Conservation (phyloP, 2,329 filamentous ascomycete genomes). For the Amesomyces nigricolor region DNA sequence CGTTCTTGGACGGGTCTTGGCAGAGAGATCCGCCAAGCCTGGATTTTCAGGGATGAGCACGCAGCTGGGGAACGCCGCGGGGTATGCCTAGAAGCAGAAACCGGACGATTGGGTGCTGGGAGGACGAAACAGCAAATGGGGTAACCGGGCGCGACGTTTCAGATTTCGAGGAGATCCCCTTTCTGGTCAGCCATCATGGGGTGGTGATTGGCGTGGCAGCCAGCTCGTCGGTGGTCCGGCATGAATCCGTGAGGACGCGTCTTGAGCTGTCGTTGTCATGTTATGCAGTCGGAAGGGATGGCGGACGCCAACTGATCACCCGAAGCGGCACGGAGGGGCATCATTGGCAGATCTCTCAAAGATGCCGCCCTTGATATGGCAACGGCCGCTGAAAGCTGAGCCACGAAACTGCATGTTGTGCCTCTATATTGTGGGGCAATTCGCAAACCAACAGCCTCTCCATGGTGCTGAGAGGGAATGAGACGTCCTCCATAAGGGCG, state of each 20-base stretch:
- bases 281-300: constrained; percentile 8
- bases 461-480: background rate
- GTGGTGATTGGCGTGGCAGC: constrained; percentile 17
- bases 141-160: constrained; percentile 24
- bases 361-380: background rate
- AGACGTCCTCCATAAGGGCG: background rate
- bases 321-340: background rate
- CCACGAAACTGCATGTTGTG: constrained; percentile 6
- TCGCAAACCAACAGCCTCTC: background rate
- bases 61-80: background rate
- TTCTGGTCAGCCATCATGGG: background rate
- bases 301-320: background rate
- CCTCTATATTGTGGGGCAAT: background rate
- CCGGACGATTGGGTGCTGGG: background rate
- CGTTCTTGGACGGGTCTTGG: constrained; percentile 3
- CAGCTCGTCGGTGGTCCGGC: constrained; percentile 6
- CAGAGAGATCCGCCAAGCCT: constrained; percentile 5
- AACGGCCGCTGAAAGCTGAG: background rate
- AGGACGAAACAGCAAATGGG: constrained; percentile 7
- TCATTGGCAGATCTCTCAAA: background rate
- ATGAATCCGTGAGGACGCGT: constrained; percentile 19
- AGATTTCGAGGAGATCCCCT: constrained; percentile 19
- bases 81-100: constrained; percentile 2
- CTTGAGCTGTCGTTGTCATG: constrained; percentile 15
- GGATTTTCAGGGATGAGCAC: background rate